Conservation (phyloP, 148 eudicot species). For the Gaultheria prostrata region DNA sequence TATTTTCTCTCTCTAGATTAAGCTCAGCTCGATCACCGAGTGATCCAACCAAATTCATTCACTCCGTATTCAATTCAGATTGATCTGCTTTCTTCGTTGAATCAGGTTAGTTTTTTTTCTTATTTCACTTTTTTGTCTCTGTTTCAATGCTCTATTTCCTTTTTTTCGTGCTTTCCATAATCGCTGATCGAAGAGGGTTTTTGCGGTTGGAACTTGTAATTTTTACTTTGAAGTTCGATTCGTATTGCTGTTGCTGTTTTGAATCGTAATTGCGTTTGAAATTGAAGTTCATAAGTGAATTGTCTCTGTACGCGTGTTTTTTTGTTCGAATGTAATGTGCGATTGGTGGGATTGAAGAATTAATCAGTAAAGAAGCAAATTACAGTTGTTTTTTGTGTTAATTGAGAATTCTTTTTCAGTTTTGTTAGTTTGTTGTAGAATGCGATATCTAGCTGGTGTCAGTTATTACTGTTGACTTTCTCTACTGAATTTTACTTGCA, state of each 20-base stretch:
- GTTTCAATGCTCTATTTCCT: slow-evolving; percentile 1
- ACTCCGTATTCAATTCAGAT: not conserved
- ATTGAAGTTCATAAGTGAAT: slow-evolving; percentile 8
- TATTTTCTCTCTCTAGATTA: slow-evolving; percentile 4
- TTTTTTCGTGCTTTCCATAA: not conserved
- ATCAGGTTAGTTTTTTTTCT: slow-evolving; percentile 12
- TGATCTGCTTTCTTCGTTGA: not conserved
- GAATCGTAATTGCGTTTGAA: not conserved
- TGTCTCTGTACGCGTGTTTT: not conserved
- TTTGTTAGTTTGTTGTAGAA: slow-evolving; percentile 25
- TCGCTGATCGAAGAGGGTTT: slow-evolving; percentile 15
- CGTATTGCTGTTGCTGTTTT: not conserved
- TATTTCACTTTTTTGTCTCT: slow-evolving; percentile 8
- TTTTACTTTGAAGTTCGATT: not conserved
- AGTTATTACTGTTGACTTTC: slow-evolving; percentile 12
- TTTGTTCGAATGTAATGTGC: slow-evolving; percentile 6
- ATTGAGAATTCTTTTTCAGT: slow-evolving; percentile 14
- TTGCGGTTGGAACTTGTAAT: not conserved
- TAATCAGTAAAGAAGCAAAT: not conserved
- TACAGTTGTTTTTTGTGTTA: not conserved
- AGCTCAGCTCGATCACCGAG: not conserved
- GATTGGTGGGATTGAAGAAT: not conserved
- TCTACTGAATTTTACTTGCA: slow-evolving; percentile 11
- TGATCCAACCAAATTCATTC: not conserved
- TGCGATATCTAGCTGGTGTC: slow-evolving; percentile 19